Percentiles rank a stretch among this genome's conserved stretches.
Evolutionary conservation across 495 filamentous ascomycete species (phyloP).

Genomic region (Immersiella caudata): DNA sequence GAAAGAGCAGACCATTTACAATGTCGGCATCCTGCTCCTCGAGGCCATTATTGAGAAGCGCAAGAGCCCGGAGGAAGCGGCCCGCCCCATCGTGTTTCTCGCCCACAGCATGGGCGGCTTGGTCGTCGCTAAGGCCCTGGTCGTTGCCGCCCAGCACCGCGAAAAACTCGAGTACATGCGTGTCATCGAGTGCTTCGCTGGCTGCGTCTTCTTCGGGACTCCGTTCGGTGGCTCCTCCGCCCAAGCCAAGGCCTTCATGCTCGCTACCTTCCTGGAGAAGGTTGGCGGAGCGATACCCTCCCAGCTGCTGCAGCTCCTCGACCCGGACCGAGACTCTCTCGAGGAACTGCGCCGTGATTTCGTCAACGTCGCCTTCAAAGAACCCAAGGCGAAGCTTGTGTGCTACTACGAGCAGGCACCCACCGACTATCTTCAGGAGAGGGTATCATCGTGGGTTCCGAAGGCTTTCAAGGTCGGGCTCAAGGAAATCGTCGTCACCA

Average conservation of each 20-base stretch:
- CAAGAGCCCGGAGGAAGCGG: slow-evolving; percentile 11
- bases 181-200: slow-evolving; percentile 22
- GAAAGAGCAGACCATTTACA: slow-evolving; percentile 20
- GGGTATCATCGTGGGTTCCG: slow-evolving; percentile 11
- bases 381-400: slow-evolving; percentile 20
- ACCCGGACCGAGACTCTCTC: slow-evolving; percentile 19
- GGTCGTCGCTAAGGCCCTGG: slow-evolving; percentile 18
- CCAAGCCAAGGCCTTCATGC: slow-evolving; percentile 9
- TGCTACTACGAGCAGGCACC: slow-evolving; percentile 19
- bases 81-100: slow-evolving; percentile 22
- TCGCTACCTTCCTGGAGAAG: slow-evolving; percentile 20
- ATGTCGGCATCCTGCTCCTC: slow-evolving; percentile 19
- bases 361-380: slow-evolving; percentile 11
- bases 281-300: slow-evolving; percentile 14
- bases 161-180: slow-evolving; percentile 22
- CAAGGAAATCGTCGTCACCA: slow-evolving; percentile 20
- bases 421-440: slow-evolving; percentile 20
- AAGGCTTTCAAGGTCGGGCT: slow-evolving; percentile 20
- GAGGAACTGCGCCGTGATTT: slow-evolving; percentile 20
- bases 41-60: slow-evolving; percentile 17
- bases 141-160: slow-evolving; percentile 8
- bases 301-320: slow-evolving; percentile 18
- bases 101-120: slow-evolving; percentile 22
- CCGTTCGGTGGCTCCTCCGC: slow-evolving; percentile 20
- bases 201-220: slow-evolving; percentile 21